Conservation (phyloP, 2,329 filamentous ascomycete genomes). For the Apiospora marii region DNA sequence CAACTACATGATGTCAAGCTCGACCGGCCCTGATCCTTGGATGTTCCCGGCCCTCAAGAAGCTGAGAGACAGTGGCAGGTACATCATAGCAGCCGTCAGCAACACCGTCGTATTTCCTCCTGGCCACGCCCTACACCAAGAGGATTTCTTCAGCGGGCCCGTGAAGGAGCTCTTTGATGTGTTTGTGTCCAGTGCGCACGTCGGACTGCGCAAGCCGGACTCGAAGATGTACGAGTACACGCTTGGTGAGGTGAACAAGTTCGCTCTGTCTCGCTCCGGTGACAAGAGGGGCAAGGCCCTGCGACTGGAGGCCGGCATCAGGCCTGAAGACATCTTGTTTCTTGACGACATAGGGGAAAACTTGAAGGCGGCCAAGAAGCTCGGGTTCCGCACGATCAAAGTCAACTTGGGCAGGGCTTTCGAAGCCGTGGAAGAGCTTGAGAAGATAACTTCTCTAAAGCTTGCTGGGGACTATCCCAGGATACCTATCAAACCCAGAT, state of each 20-base stretch:
- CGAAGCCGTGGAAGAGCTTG: slow-evolving; percentile 84
- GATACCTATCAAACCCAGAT: slow-evolving; percentile 52
- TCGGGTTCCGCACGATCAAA: slow-evolving; percentile 85
- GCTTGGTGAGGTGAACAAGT: slow-evolving; percentile 69
- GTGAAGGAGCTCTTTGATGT: slow-evolving; percentile 80
- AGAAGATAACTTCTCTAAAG: slow-evolving; percentile 73
- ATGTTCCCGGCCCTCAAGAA: slow-evolving; percentile 84
- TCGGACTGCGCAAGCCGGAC: slow-evolving; percentile 88
- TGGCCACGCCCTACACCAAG: slow-evolving; percentile 71
- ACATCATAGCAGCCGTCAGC: slow-evolving; percentile 81
- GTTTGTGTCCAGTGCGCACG: slow-evolving; percentile 86
- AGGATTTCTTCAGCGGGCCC: slow-evolving; percentile 61
- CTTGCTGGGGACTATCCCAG: slow-evolving; percentile 64
- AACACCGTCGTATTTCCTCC: slow-evolving; percentile 90
- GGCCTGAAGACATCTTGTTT: slow-evolving; percentile 78
- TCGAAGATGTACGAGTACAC: slow-evolving; percentile 81
- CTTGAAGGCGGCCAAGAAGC: slow-evolving; percentile 76
- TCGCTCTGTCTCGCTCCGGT: slow-evolving; percentile 60
- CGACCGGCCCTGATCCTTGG: slow-evolving; percentile 78
- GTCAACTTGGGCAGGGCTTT: slow-evolving; percentile 80
- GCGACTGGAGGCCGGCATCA: slow-evolving; percentile 61
- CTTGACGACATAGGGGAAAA: slow-evolving; percentile 96
- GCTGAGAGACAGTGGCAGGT: slow-evolving; percentile 69
- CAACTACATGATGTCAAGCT: slow-evolving; percentile 86
- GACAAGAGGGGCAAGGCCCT: slow-evolving; percentile 47